These are phyloP conservation scores for Vanrija pseudolonga DNA, from an alignment of 1,284 basidiomycete genomes.

Conservation along the genomic window DNA sequence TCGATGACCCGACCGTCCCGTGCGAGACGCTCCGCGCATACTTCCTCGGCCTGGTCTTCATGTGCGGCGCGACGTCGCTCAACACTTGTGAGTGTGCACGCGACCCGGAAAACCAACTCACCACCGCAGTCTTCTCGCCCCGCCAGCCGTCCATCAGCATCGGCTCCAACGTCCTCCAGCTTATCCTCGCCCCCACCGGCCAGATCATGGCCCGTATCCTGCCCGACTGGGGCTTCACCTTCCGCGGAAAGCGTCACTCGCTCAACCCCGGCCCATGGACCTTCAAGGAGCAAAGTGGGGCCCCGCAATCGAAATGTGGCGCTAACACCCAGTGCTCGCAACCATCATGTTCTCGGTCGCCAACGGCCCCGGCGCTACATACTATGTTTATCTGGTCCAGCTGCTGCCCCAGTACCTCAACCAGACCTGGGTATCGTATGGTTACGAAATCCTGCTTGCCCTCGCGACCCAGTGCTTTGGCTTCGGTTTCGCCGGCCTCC, in stretches of 20 bases:
- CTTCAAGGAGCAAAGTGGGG: conserved; percentile 19
- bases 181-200: neutral
- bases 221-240: conserved; percentile 9
- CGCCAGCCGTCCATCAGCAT: conserved; percentile 1
- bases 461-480: conserved; percentile 1
- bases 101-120: neutral
- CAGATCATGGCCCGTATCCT: conserved; percentile 1
- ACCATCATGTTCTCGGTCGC: neutral
- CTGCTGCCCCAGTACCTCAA: neutral
- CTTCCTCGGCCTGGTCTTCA: conserved; percentile 3
- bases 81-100: conserved; percentile 1
- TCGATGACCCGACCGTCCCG: conserved; percentile 1
- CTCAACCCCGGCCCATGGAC: conserved; percentile 25
- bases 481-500: conserved; percentile 6
- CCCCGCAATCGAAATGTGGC: too few species aligned
- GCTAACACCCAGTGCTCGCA: neutral
- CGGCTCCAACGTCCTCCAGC: neutral
- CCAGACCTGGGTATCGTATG: neutral
- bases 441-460: neutral
- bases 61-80: neutral
- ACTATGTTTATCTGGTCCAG: neutral
- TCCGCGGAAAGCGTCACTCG: conserved; percentile 7
- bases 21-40: conserved; percentile 4
- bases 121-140: conserved; percentile 3
- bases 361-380: neutral